phyloP scores from a whole-genome alignment of 176 grass and related monocot genomes.

The Chloris gayana region DNA sequence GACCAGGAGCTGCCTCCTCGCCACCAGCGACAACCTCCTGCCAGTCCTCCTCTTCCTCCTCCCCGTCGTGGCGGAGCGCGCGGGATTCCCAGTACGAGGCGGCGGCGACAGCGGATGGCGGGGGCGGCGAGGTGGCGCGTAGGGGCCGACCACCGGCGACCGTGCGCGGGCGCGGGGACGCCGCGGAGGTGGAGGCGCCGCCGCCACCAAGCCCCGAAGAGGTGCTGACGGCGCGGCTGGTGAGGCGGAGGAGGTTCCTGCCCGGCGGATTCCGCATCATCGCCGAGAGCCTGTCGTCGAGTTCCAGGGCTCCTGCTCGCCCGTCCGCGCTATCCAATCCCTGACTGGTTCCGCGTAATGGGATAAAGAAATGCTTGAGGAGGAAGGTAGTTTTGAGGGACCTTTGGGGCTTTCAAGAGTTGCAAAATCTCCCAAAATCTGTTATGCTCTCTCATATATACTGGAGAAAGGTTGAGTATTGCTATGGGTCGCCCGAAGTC shows the following conservation, averaged over 20 bases:
- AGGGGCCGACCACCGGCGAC: conserved; percentile 18
- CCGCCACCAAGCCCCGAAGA: conserved; percentile 23
- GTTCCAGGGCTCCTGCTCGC: background rate
- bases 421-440: background rate
- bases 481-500: conserved; percentile 49
- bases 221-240: conserved; percentile 45
- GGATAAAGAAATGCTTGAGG: conserved; percentile 7
- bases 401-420: background rate
- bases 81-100: conserved; percentile 46
- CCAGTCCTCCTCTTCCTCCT: conserved; percentile 52
- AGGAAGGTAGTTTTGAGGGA: background rate
- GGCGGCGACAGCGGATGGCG: conserved; percentile 40
- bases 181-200: conserved; percentile 28
- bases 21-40: conserved; percentile 52
- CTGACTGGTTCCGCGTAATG: background rate
- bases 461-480: conserved; percentile 38
- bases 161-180: conserved; percentile 45
- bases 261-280: conserved; percentile 61
- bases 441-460: conserved; percentile 24
- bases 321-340: conserved; percentile 40
- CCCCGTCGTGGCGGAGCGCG: conserved; percentile 39
- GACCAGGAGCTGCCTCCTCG: background rate
- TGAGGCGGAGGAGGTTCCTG: conserved; percentile 60
- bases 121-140: conserved; percentile 49
- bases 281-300: conserved; percentile 11